Evolutionary conservation across 345 rosid species (phyloP), one percentile per base, ranked within the genome.

Genomic region (Boechera divaricarpa): DNA sequence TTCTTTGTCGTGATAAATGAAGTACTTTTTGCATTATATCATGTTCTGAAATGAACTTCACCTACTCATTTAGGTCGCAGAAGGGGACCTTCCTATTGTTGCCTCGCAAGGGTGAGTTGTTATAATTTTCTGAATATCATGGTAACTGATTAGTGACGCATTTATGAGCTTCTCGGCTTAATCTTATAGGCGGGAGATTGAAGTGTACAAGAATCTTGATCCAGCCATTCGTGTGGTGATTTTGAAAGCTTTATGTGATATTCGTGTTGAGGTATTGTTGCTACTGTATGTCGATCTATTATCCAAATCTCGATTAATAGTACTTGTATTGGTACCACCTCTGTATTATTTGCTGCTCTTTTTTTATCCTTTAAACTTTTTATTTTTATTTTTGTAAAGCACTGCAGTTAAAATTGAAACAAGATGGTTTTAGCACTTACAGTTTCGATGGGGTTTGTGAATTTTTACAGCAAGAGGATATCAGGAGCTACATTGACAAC

Each of bases 51-150:
- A 60, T 64, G 61, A 77, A 56, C 64, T 67, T 51, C 71, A 31
- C 47, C 61, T 82, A 42, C 65, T 71, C 32, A 45, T 79, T 80
- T 83, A 96, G 99, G 97, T 93, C 62, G 97, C 98, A 76, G 97
- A 93, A 70, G 99, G 99, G 80, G 95, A 96, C 61, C 91, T 96
- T 72, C 99, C 98, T 29, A 78, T 96, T 82, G 90, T 96, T 83
- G 90, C 98, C 70, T 85, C 97, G 5, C 98, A 93, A 76, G 99
- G 99, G 99, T 96, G 82, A 83, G 97, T 84, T 66, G 53, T 58
- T 70, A 72, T 73, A 69, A 32, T 68, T 49, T 49, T 83, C 67
- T 72, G 55, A 67, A 56, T 42, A 47, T 41, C 45, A 57, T 67
- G 39, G 13, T 36, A 33, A 38, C 21, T 71, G 52, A 28, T 51